Evolutionary conservation across 2,329 filamentous ascomycete genomes (phyloP), one percentile per base, ranked within the genome.

Genomic region (Coniochaeta sp.): DNA sequence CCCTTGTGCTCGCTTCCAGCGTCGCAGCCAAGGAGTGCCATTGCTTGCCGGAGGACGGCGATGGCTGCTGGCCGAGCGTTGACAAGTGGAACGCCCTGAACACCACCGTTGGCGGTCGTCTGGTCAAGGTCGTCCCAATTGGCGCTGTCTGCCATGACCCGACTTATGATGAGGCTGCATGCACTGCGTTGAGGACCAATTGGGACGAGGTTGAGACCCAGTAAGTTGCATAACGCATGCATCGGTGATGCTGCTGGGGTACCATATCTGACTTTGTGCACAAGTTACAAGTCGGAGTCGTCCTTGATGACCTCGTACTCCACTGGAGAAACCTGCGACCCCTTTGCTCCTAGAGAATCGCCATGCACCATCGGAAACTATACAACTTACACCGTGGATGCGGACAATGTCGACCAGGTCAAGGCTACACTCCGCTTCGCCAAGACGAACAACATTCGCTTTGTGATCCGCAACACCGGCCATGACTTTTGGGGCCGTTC

Each of bases 111-210:
- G 67, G 68, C 11, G 80, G 80, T 1, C 68, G 67, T 19, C 69
- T 82, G 33, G 69, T 82, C 26, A 70, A 72, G 5, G 79, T 75
- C 0, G 65, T 74, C 1, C 81, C 81, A 0, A 64, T 81, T 2
- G 81, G 73, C 1, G 64, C 73, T 0, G 70, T 74, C 0, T 84
- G 81, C 64, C 80, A 83, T 62, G 69, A 72, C 26, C 72, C 67
- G 1, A 64, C 58, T 3, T 66, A 67, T 33, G 78, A 78, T 64
- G 68, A 79, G 17, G 70, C 64, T 1, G 62, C 67, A 22, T 83
- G 80, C 61, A 61, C 66, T 1, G 64, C 58, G 8, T 61, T 82
- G 19, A 58, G 67, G 58, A 62, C 57, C 11, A 43, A 63, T 38
- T 73, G 71, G 68, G 47, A 60, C 17, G 38, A 60, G 5, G 63